These are phyloP conservation scores for Yamadazyma dendronema DNA, from an alignment of 1,139 yeast genomes.

Conservation along the genomic window DNA sequence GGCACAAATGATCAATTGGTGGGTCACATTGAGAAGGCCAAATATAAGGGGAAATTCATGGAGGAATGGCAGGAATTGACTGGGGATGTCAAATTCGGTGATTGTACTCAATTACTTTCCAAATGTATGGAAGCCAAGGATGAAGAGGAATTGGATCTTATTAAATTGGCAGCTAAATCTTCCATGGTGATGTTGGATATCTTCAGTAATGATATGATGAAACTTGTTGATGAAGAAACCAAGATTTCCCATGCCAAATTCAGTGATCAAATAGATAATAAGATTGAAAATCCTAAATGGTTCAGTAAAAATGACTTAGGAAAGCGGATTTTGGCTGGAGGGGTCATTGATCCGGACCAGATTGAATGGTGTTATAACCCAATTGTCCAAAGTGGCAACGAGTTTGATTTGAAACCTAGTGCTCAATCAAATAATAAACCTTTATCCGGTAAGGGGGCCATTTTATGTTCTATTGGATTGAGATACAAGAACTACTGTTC, in stretches of 20 bases:
- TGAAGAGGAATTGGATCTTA: slow-evolving; percentile 65
- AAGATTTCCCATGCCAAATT: slow-evolving; percentile 71
- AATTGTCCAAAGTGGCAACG: slow-evolving; percentile 84
- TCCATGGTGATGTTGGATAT: slow-evolving; percentile 79
- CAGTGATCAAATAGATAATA: slow-evolving; percentile 75
- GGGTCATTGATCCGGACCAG: slow-evolving; percentile 61
- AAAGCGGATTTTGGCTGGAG: slow-evolving; percentile 43
- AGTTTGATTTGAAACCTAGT: slow-evolving; percentile 80
- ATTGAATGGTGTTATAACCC: slow-evolving; percentile 96
- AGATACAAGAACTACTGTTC: slow-evolving; percentile 90
- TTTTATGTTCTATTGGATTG: slow-evolving; percentile 79
- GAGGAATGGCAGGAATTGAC: slow-evolving; percentile 70
- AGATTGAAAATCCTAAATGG: slow-evolving; percentile 76
- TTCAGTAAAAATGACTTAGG: slow-evolving; percentile 63
- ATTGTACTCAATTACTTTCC: slow-evolving; percentile 54
- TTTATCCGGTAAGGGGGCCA: slow-evolving; percentile 76
- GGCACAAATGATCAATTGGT: slow-evolving; percentile 47
- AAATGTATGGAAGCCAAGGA: slow-evolving; percentile 72
- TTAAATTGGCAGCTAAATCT: slow-evolving; percentile 73
- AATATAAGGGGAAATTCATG: slow-evolving; percentile 77
- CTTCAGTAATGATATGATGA: slow-evolving; percentile 87
- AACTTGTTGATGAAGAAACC: slow-evolving; percentile 81
- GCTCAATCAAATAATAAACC: slow-evolving; percentile 71
- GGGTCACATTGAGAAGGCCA: slow-evolving; percentile 71
- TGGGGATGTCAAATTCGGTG: slow-evolving; percentile 46